Base-by-base conservation (phyloP, 1,284 basidiomycete genomes). In the Schizophyllum amplum region DNA sequence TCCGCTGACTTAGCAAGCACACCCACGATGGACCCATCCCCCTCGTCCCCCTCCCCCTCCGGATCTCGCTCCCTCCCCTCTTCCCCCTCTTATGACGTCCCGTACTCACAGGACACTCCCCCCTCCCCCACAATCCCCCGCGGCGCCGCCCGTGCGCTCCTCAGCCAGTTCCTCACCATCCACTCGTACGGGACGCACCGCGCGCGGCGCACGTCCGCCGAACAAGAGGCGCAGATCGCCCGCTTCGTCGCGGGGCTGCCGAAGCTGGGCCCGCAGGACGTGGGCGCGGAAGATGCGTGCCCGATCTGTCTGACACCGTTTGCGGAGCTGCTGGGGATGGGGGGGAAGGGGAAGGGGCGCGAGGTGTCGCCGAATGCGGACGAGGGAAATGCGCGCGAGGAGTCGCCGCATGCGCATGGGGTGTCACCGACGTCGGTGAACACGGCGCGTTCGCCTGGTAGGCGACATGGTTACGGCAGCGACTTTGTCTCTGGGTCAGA, bases 391-490 rank as follows among this genome's bases (percentile, higher is more conserved):
- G n/a, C n/a, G n/a, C n/a, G n/a, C n/a, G n/a, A n/a, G n/a, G n/a
- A n/a, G n/a, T n/a, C n/a, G n/a, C n/a, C n/a, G n/a, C n/a, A n/a
- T n/a, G n/a, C n/a, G n/a, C n/a, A n/a, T n/a, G n/a, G n/a, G n/a
- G n/a, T n/a, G n/a, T n/a, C n/a, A n/a, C n/a, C n/a, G n/a, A n/a
- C n/a, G n/a, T 81, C 49, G 67, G 71, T n/a, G 72, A 72, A 26
- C 65, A 65, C 21, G 58, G 54, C 11, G 50, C 53, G 17, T 9
- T 42, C 33, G 7, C 33, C 33, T 17, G 33, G 33, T 9, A 42
- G 33, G 17, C 33, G 33, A 17, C 33, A 42, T 9, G 33, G 13
- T 3, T 42, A 42, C 7, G 33, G 33, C 11, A 17, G 33, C 13
- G 33, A 42, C 9, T 13, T 42, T 48, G 24, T 27, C 5, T 26